These are phyloP conservation scores for Asterophora parasitica DNA, from an alignment of 768 basidiomycete genomes.

Conservation along the genomic window DNA sequence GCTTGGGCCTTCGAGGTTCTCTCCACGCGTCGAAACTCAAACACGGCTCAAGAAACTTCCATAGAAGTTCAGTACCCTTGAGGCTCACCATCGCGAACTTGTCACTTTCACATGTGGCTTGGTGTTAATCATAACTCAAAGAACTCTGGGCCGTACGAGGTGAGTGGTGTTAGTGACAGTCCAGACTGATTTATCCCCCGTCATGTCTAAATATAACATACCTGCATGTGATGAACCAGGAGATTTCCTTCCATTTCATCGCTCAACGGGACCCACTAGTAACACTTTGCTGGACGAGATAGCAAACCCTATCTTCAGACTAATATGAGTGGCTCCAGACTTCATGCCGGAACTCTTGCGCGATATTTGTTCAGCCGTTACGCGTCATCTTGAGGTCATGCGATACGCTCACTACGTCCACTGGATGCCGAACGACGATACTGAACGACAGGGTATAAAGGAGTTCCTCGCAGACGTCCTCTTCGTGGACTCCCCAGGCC, in stretches of 20 bases:
- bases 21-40: background rate
- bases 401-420: background rate
- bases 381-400: background rate
- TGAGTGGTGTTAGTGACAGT: no score
- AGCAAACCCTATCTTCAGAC: no score
- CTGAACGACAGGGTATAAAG: slow-evolving; percentile 11
- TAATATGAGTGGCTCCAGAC: background rate
- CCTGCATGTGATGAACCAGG: no score
- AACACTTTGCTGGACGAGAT: no score
- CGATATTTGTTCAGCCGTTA: background rate
- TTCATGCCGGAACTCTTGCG: background rate
- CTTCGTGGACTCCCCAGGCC: no score
- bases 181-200: no score
- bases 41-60: background rate
- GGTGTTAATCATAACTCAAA: no score
- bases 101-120: background rate
- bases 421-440: background rate
- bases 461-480: background rate
- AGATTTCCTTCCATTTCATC: no score
- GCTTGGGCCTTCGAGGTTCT: background rate
- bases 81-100: no score
- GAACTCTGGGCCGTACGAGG: background rate
- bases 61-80: background rate
- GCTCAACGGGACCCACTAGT: no score
- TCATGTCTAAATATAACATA: no score